Percentiles rank a stretch among this genome's conserved stretches.
Evolutionary conservation across 768 basidiomycete species (phyloP).

Genomic region (Boletus vinaceobasis): DNA sequence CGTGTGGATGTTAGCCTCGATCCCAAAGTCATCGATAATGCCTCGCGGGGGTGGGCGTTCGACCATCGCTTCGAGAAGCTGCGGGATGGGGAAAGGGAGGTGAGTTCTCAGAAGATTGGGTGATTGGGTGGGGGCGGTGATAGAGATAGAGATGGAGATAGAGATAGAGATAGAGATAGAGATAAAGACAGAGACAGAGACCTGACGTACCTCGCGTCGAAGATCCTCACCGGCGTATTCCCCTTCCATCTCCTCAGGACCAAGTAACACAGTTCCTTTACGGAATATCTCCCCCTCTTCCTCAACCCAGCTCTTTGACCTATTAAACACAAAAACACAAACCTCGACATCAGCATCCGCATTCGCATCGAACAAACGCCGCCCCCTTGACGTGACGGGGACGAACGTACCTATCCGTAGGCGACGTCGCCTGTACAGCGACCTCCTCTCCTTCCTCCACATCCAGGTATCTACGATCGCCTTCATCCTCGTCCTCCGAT

Average conservation of each 20-base stretch:
- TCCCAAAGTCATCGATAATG: slow-evolving; percentile 57
- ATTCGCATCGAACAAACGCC: neutral
- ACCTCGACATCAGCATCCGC: neutral
- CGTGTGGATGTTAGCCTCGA: slow-evolving; percentile 31
- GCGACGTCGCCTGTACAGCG: slow-evolving; percentile 29
- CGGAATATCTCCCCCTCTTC: slow-evolving; percentile 98
- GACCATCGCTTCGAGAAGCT: slow-evolving; percentile 85
- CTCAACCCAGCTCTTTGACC: slow-evolving; percentile 78
- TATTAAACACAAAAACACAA: slow-evolving; percentile 20
- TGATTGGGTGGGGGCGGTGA: neutral
- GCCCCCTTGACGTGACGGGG: neutral
- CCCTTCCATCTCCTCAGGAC: slow-evolving; percentile 84
- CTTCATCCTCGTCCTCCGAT: slow-evolving; percentile 52
- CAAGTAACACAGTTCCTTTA: slow-evolving; percentile 78
- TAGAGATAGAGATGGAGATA: neutral
- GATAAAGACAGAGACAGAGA: neutral
- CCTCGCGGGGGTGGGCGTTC: slow-evolving; percentile 79
- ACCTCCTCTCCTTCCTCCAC: slow-evolving; percentile 36
- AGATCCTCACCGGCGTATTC: slow-evolving; percentile 89
- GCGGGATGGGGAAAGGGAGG: slow-evolving; percentile 15
- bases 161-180: neutral
- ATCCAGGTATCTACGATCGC: slow-evolving; percentile 31
- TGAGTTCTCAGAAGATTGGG: neutral
- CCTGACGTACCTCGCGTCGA: slow-evolving; percentile 59
- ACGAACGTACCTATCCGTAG: slow-evolving; percentile 45